Conservation (phyloP, 345 rosid genomes). For the Dipteronia sinensis region DNA sequence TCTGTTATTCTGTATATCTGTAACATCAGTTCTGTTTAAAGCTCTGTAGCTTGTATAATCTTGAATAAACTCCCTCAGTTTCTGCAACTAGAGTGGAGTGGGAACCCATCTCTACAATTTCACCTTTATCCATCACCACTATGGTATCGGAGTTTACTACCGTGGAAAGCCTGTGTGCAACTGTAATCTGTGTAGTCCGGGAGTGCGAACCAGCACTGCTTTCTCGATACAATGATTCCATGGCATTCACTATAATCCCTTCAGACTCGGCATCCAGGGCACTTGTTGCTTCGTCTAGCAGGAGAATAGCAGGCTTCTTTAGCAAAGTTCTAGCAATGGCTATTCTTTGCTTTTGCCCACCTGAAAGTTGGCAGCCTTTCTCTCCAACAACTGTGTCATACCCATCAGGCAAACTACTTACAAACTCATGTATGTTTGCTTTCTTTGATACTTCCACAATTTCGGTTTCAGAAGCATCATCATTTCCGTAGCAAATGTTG, state of each 20-base stretch:
- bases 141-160: constrained; percentile 64
- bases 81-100: constrained; percentile 53
- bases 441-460: constrained; percentile 48
- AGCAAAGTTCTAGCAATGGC: constrained; percentile 62
- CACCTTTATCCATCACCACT: constrained; percentile 71
- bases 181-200: constrained; percentile 60
- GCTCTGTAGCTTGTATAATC: constrained; percentile 56
- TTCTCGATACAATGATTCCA: constrained; percentile 46
- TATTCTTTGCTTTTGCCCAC: constrained; percentile 66
- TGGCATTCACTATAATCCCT: constrained; percentile 51
- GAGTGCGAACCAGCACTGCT: constrained; percentile 26
- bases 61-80: constrained; percentile 67
- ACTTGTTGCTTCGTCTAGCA: constrained; percentile 88
- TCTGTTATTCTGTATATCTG: background rate
- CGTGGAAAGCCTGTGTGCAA: constrained; percentile 83
- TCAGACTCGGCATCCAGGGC: constrained; percentile 86
- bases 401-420: constrained; percentile 53
- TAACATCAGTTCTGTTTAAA: constrained; percentile 11
- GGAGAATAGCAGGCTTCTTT: constrained; percentile 57
- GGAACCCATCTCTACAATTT: constrained; percentile 71
- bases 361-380: constrained; percentile 67
- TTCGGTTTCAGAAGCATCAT: constrained; percentile 51
- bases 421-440: constrained; percentile 56
- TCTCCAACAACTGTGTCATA: constrained; percentile 61
- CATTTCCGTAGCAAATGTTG: constrained; percentile 45